Evolutionary conservation across 1,284 basidiomycete species (phyloP), one percentile per base, ranked within the genome.

Genomic region (Ceratobasidium papillatum): DNA sequence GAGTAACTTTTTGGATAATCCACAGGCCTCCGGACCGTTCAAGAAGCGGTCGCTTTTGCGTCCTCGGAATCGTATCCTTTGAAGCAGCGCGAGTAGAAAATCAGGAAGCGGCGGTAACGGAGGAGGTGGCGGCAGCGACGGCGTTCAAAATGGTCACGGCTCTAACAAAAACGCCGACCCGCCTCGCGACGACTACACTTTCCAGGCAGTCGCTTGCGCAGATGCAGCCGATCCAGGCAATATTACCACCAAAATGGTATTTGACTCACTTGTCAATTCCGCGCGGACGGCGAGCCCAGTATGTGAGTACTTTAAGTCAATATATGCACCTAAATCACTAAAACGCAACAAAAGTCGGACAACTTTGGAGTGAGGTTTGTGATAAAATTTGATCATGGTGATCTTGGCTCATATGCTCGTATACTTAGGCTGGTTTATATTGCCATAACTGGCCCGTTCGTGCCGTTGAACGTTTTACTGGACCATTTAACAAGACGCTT

Each of bases 391-490:
- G 12, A 3, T 47, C 14, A 11, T 32, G 3, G n/a, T 22, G 19
- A 61, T 19, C 36, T n/a, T n/a, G 58, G 9, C 19, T 27, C 34
- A 27, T 36, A 14, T 19, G 17, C 22, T 14, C n/a, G 32, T 14
- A 1, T 0, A 41, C 22, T 1, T 27, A 61, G 58, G 34, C 36
- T 22, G 34, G 47, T 17, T 25, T 25, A 2, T 14, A 38, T 27
- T 74, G 73, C 32, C 62, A 56, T 45, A 22, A 25, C 9, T 74
- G 73, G 73, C 73, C 73, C 27, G 61, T 56, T 19, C 73, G 73
- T 0, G 73, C 73, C 25, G 73, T 74, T 38, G 61, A 74, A 34
- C 73, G 73, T 7, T 66, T 34, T 36, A 58, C 61, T 19, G 54
- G 62, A 8, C 73, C 73, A 12, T 64, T 51, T 25, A 64, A 66